These are phyloP conservation scores for Fennellomyces sp. DNA, from an alignment of 371 early-diverging fungal genomes.

Conservation along the genomic window DNA sequence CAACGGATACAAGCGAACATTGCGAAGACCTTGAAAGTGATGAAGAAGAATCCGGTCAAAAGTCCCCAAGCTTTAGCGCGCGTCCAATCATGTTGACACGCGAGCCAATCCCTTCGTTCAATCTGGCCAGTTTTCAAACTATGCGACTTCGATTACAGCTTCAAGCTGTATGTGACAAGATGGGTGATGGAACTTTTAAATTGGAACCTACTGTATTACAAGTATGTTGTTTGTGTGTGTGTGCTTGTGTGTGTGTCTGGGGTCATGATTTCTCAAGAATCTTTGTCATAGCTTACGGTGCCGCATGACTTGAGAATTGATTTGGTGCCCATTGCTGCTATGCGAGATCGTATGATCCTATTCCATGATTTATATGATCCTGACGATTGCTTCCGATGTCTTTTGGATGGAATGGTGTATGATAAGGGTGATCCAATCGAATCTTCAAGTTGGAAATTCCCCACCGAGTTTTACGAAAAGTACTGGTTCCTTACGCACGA, in stretches of 20 bases:
- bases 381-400: slow-evolving; percentile 54
- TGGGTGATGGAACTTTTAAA: slow-evolving; percentile 26
- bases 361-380: slow-evolving; percentile 56
- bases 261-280: not conserved
- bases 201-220: slow-evolving; percentile 43
- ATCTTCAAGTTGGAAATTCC: slow-evolving; percentile 55
- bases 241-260: no score
- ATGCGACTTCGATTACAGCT: slow-evolving; percentile 37
- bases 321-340: slow-evolving; percentile 55
- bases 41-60: slow-evolving; percentile 2
- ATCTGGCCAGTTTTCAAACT: slow-evolving; percentile 42
- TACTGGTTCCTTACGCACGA: slow-evolving; percentile 52
- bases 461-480: slow-evolving; percentile 54
- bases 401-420: slow-evolving; percentile 46
- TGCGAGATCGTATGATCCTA: slow-evolving; percentile 64
- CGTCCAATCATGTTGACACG: slow-evolving; percentile 21
- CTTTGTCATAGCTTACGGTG: slow-evolving; percentile 31
- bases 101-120: slow-evolving; percentile 24
- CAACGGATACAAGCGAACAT: slow-evolving; percentile 8
- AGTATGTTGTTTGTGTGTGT: no score
- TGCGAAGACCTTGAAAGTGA: slow-evolving; percentile 10
- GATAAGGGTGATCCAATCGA: slow-evolving; percentile 56
- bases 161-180: slow-evolving; percentile 30
- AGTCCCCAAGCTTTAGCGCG: slow-evolving; percentile 5
- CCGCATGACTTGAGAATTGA: slow-evolving; percentile 66